Conservation (phyloP, 2,329 filamentous ascomycete species). For the Cladophialophora exuberans region DNA sequence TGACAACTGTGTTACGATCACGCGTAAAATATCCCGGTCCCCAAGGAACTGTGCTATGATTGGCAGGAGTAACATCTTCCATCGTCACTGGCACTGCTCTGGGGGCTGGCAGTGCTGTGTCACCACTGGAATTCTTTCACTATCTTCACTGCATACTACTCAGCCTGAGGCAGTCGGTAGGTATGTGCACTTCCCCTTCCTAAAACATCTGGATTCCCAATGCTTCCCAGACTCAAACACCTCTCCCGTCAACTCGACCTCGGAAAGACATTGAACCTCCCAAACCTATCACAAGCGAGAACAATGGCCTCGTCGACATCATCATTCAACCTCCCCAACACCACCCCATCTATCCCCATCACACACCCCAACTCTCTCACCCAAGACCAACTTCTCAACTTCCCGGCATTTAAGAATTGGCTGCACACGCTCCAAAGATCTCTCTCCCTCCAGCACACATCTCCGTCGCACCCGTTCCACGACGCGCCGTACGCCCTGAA, state of each 20-base stretch:
- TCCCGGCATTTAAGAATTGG: constrained; percentile 61
- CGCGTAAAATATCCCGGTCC: too few species aligned
- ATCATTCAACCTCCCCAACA: constrained; percentile 23
- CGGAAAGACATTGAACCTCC: background rate
- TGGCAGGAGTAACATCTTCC: too few species aligned
- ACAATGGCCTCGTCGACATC: constrained; percentile 14
- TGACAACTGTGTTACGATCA: too few species aligned
- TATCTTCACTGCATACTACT: too few species aligned
- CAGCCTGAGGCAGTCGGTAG: too few species aligned
- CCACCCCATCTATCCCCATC: constrained; percentile 34
- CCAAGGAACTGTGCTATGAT: too few species aligned
- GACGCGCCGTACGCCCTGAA: constrained; percentile 54
- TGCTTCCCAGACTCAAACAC: constrained; percentile 14
- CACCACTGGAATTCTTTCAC: too few species aligned
- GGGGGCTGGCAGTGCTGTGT: too few species aligned
- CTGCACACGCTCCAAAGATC: constrained; percentile 54
- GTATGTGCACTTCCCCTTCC: too few species aligned
- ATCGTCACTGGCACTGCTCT: too few species aligned
- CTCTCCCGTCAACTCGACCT: constrained; percentile 7
- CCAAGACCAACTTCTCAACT: constrained; percentile 43
- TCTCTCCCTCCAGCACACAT: constrained; percentile 48
- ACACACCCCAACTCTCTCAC: constrained; percentile 48
- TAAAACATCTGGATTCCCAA: too few species aligned
- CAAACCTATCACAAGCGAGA: background rate
- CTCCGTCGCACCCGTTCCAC: constrained; percentile 55